These are phyloP conservation scores for Taxawa tesnikishii DNA, from an alignment of 2,329 filamentous ascomycete genomes.

Conservation along the genomic window DNA sequence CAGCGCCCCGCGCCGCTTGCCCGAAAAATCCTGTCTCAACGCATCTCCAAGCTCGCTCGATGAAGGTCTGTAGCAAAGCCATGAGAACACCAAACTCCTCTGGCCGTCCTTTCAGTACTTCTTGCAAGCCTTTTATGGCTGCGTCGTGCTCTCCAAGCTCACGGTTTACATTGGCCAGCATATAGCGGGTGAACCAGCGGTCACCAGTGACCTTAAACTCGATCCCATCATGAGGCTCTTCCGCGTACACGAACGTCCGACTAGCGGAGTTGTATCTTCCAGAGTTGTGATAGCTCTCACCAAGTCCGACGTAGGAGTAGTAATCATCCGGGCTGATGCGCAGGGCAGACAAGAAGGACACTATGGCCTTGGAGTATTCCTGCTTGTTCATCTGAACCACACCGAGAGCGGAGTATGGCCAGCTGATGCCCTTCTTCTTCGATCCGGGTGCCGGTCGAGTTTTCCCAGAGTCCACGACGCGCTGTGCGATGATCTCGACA, in stretches of 20 bases:
- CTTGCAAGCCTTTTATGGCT: conserved; percentile 63
- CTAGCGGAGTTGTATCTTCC: conserved; percentile 89
- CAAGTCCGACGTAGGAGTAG: conserved; percentile 89
- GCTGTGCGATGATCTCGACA: conserved; percentile 81
- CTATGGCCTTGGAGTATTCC: conserved; percentile 76
- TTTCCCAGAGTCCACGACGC: conserved; percentile 90
- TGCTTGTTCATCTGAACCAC: conserved; percentile 92
- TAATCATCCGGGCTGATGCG: conserved; percentile 78
- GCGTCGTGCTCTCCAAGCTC: conserved; percentile 85
- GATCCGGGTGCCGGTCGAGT: conserved; percentile 83
- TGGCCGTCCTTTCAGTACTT: conserved; percentile 55
- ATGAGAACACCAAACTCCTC: conserved; percentile 78
- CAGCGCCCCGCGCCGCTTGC: conserved; percentile 60
- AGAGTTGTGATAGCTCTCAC: conserved; percentile 94
- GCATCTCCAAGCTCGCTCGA: conserved; percentile 67
- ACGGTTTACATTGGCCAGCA: conserved; percentile 88
- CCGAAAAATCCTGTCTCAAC: conserved; percentile 79
- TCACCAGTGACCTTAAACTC: conserved; percentile 48
- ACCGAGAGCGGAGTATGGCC: conserved; percentile 88
- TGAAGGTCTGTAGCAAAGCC: conserved; percentile 74
- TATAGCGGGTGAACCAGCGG: conserved; percentile 92
- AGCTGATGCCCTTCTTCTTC: conserved; percentile 84
- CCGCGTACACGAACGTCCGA: conserved; percentile 78
- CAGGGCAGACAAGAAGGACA: conserved; percentile 82
- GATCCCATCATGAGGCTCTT: conserved; percentile 54